Evolutionary conservation across 1,139 yeast species (phyloP), one percentile per base, ranked within the genome.

Genomic region (Scheffersomyces titani): DNA sequence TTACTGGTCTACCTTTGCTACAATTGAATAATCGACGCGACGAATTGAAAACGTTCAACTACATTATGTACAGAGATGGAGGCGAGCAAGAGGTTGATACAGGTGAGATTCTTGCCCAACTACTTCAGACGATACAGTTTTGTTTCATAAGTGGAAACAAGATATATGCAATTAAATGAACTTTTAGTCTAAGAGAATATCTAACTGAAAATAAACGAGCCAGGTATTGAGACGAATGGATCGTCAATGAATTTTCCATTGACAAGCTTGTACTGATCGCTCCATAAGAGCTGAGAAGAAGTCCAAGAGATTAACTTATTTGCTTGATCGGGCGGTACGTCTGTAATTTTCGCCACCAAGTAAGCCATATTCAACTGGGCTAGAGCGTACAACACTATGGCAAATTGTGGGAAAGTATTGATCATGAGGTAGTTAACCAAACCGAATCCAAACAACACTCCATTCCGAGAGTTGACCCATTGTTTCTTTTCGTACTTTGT

Each of bases 371-470:
- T 77, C 5, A 85, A 77, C 63, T 84, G 83, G 2, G 87, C 88
- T 55, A 84, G 67, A n/a, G 85, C 84, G 61, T 83, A 83, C n/a
- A 78, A 72, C 6, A 84, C 64, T 19, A 83, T 74, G 0, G 87
- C 81, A 2, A 82, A 60, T 60, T 76, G 74, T 0, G 88, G 86
- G 21, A 80, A 68, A 45, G 58, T 55, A 49, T 74, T 70, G 56
- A 84, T 69, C 49, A 83, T 64, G 52, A 75, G 61, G 60, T 75
- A 83, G 67, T 80, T 83, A 51, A 80, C 77, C n/a, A 83, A 66
- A 1, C 87, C 85, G 62, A 84, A 85, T 1, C 90, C 90, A 61
- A 83, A 82, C 50, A 86, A 69, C 19, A 84, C 76, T 0, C 90
- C 90, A 54, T 82, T 84, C 47, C 90, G 74, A 11, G 87, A 80